phyloP scores from a whole-genome alignment of 305 asterid species.

The Fraxinus platypoda region DNA sequence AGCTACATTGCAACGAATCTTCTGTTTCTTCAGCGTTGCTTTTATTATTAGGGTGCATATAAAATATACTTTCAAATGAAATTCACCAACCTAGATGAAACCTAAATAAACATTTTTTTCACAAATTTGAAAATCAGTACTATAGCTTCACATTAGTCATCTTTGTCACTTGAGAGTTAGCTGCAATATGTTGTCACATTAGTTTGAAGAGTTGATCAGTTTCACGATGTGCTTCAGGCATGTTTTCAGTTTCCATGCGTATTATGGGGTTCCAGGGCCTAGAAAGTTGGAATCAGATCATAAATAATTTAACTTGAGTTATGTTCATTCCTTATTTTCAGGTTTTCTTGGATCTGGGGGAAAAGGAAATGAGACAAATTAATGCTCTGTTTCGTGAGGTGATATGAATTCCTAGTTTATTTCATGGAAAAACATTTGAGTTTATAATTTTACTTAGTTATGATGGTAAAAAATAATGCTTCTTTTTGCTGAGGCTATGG shows the following conservation, averaged over 20 bases:
- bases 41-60: background rate
- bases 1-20: background rate
- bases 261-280: slow-evolving; percentile 15
- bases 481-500: background rate
- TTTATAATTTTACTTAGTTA: background rate
- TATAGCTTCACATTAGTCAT: slow-evolving; percentile 14
- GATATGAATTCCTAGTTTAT: slow-evolving; percentile 21
- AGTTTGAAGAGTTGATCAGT: slow-evolving; percentile 5
- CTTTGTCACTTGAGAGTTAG: slow-evolving; percentile 10
- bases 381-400: slow-evolving; percentile 88
- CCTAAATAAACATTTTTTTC: slow-evolving; percentile 6
- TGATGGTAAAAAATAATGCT: slow-evolving; percentile 1
- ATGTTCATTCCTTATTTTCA: slow-evolving; percentile 34
- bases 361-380: slow-evolving; percentile 71
- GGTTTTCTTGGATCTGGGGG: slow-evolving; percentile 89
- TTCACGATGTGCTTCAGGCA: slow-evolving; percentile 11
- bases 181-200: slow-evolving; percentile 10
- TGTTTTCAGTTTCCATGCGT: background rate
- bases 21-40: background rate
- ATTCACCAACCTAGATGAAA: slow-evolving; percentile 5
- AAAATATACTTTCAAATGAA: background rate
- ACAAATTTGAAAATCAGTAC: slow-evolving; percentile 4
- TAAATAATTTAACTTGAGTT: slow-evolving; percentile 17
- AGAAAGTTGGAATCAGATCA: slow-evolving; percentile 15
- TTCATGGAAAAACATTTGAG: background rate